Evolutionary conservation across 2,329 filamentous ascomycete species (phyloP).

Genomic region (Cryphonectria radicalis): DNA sequence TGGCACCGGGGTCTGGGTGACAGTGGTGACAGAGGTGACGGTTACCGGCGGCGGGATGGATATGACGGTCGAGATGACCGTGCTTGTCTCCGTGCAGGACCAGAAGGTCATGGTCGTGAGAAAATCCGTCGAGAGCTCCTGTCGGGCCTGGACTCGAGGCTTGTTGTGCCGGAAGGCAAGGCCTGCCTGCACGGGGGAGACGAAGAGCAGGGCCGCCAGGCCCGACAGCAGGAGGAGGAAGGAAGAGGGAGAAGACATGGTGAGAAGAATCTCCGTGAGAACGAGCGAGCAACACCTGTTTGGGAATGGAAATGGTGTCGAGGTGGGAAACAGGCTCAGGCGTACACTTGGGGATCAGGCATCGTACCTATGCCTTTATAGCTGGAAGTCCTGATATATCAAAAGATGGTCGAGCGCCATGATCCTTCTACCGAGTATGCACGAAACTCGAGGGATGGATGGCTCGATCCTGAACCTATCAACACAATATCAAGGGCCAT

Average conservation of each 20-base stretch:
- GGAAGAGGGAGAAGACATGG: neutral
- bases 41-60: neutral
- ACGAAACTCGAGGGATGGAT: neutral
- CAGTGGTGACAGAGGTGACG: neutral
- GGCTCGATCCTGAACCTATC: neutral
- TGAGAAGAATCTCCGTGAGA: neutral
- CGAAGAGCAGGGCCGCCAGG: neutral
- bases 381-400: neutral
- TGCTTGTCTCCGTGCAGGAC: conserved; percentile 7
- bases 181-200: neutral
- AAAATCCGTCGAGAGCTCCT: neutral
- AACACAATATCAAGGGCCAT: neutral
- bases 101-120: neutral
- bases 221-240: neutral
- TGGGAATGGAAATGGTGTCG: neutral
- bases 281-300: neutral
- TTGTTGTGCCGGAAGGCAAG: neutral
- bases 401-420: neutral
- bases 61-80: neutral
- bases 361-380: neutral
- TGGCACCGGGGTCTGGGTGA: neutral
- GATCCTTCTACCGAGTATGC: neutral
- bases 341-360: neutral
- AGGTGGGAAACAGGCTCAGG: neutral
- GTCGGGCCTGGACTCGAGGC: neutral